A percentile compares a stretch with the other conserved stretches of the same genome.
Conservation (phyloP, 208 protist species). For the Kentomonas sorsogonicus region DNA sequence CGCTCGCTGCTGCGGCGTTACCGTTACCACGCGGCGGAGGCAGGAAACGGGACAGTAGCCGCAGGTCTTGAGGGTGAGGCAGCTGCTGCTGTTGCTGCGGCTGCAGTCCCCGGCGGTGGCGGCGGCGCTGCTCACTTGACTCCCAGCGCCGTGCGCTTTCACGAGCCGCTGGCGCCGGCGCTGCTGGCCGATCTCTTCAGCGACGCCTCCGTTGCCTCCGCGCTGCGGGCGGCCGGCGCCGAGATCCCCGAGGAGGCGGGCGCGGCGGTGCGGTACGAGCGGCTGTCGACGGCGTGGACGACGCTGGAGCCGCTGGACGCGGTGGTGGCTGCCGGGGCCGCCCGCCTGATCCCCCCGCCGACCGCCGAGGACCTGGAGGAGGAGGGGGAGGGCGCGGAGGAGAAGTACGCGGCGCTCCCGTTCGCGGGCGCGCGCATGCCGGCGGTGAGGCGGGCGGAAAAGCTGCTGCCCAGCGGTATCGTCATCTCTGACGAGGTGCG, state of each 20-base stretch:
- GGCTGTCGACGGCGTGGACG: conserved; percentile 26
- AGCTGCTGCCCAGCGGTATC: conserved; percentile 48
- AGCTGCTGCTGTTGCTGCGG: too few species aligned
- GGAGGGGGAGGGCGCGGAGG: neutral
- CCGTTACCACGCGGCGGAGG: too few species aligned
- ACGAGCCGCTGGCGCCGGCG: too few species aligned
- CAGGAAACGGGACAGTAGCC: too few species aligned
- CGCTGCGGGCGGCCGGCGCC: conserved; percentile 17
- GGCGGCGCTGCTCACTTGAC: too few species aligned
- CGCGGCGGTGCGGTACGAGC: conserved; percentile 1
- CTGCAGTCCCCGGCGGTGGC: too few species aligned
- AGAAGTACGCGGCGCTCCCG: neutral
- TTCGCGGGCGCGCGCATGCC: conserved; percentile 26
- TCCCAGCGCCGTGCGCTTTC: too few species aligned
- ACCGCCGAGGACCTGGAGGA: neutral
- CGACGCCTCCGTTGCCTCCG: conserved; percentile 16
- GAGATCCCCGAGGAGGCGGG: neutral
- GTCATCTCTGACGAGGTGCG: conserved; percentile 68
- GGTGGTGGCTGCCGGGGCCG: too few species aligned
- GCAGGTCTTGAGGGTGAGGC: too few species aligned
- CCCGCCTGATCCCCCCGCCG: too few species aligned
- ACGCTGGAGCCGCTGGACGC: conserved; percentile 35
- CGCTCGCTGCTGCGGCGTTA: too few species aligned
- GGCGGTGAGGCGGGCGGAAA: conserved; percentile 36
- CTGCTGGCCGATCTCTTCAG: conserved; percentile 36